Percentiles rank a stretch among this genome's conserved stretches.
Conservation (phyloP, 2,329 filamentous ascomycete genomes). For the Pseudohalonectria lignicola region DNA sequence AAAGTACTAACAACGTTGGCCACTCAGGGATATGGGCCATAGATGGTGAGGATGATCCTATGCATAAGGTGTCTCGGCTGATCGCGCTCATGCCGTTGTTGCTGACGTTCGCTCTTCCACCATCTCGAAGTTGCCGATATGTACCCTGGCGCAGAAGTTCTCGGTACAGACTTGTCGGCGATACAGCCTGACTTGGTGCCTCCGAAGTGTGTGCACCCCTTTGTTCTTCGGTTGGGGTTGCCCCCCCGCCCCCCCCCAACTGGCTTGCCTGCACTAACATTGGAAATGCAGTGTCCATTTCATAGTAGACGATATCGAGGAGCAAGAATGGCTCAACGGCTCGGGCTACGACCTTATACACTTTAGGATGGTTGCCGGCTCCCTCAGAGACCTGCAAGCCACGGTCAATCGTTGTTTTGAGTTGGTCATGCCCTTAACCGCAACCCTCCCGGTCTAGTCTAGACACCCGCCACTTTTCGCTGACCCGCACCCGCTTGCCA, state of each 20-base stretch:
- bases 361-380: slow-evolving; percentile 35
- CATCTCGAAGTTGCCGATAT: slow-evolving; percentile 14
- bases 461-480: too few species aligned
- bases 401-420: slow-evolving; percentile 28
- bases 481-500: too few species aligned
- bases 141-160: slow-evolving; percentile 26
- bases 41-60: background rate
- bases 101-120: background rate
- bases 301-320: slow-evolving; percentile 51
- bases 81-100: background rate
- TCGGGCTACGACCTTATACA: slow-evolving; percentile 45
- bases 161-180: slow-evolving; percentile 31
- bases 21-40: slow-evolving; percentile 33
- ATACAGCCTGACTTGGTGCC: slow-evolving; percentile 40
- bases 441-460: background rate
- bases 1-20: too few species aligned
- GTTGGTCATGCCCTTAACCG: slow-evolving; percentile 14
- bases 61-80: background rate
- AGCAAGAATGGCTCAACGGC: slow-evolving; percentile 39
- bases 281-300: slow-evolving; percentile 29
- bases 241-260: too few species aligned
- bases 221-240: too few species aligned
- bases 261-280: too few species aligned
- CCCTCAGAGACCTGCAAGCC: slow-evolving; percentile 37
- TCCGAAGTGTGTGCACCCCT: slow-evolving; percentile 26